These are phyloP conservation scores for Pseudogymnoascus sp. DNA, from an alignment of 2,329 filamentous ascomycete species.

Conservation along the genomic window DNA sequence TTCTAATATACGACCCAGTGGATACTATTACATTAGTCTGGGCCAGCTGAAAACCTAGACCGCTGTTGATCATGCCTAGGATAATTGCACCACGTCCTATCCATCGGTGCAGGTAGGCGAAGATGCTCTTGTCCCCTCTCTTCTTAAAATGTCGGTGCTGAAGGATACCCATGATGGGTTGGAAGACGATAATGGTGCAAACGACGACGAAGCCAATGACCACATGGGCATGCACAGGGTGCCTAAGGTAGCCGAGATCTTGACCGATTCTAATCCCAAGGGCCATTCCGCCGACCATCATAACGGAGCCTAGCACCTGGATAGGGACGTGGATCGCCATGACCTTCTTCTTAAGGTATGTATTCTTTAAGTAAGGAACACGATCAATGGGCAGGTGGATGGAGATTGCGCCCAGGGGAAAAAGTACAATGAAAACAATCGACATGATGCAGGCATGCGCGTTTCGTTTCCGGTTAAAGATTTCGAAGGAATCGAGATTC, in stretches of 20 bases:
- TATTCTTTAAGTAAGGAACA: neutral
- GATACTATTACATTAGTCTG: slow-evolving; percentile 10
- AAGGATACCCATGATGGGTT: slow-evolving; percentile 13
- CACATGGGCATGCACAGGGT: neutral
- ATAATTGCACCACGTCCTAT: slow-evolving; percentile 13
- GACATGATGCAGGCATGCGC: slow-evolving; percentile 10
- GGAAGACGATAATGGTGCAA: neutral
- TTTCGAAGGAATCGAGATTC: slow-evolving; percentile 4
- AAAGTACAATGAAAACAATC: slow-evolving; percentile 9
- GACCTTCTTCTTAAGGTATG: slow-evolving; percentile 13
- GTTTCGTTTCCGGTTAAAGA: slow-evolving; percentile 8
- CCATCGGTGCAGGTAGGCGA: slow-evolving; percentile 14
- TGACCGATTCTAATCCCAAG: slow-evolving; percentile 9
- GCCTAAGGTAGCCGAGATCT: neutral
- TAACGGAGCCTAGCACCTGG: slow-evolving; percentile 11
- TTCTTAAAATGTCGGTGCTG: slow-evolving; percentile 14
- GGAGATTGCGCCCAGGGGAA: slow-evolving; percentile 7
- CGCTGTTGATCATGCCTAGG: slow-evolving; percentile 14
- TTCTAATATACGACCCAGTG: slow-evolving; percentile 9
- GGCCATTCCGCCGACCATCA: slow-evolving; percentile 12
- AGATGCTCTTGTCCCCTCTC: slow-evolving; percentile 11
- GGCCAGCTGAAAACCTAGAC: slow-evolving; percentile 14
- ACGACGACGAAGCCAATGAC: neutral
- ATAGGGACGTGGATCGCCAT: slow-evolving; percentile 12
- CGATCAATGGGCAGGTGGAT: neutral